Base-by-base conservation (phyloP, 768 basidiomycete genomes). In the Termitomyces titanicus region DNA sequence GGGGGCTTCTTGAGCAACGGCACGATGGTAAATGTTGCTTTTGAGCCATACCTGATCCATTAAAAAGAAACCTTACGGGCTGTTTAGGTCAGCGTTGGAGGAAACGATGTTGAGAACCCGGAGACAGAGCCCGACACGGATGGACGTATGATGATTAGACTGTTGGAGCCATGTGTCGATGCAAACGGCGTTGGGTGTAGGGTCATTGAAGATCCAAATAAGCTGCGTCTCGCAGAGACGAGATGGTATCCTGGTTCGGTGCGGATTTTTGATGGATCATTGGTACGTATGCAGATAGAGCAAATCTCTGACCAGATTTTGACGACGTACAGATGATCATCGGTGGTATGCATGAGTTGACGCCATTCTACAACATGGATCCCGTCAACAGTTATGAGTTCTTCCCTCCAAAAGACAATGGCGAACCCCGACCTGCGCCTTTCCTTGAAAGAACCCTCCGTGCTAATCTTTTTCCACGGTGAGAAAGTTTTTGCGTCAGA, bases 341-440 rank as follows among this genome's bases (percentile, higher is more conserved):
- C 35, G 54, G 53, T 4, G 59, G 56, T 24, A 54, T 68, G 11
- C 67, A 68, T 35, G 63, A 68, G 25, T 65, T 85, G n/a, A 58
- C 53, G 20, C 11, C 11, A 12, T 58, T 58, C 48, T 58, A 58
- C 42, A 58, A 87, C 62, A 82, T 79, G 27, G 76, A 72, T 49
- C 83, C 83, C 4, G 78, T 81, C 48, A 85, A 84, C 65, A 85
- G 82, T 0, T 69, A 72, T 50, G 74, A 75, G 53, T 76, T 51
- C 22, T 56, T 56, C 17, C 55, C 55, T 37, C 42, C 55, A 3
- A 76, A 76, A 51, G 73, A 74, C 49, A 66, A 69, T 18, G 72
- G 72, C 49, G 5, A 48, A 18, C 54, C 54, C 12, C 38, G 54
- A 18, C 39, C 39, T 22, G 22, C 54, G 6, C 12, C 47, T 39